These are phyloP conservation scores for Medakamo hakoo DNA, from an alignment of 139 green algal genomes.

Conservation along the genomic window DNA sequence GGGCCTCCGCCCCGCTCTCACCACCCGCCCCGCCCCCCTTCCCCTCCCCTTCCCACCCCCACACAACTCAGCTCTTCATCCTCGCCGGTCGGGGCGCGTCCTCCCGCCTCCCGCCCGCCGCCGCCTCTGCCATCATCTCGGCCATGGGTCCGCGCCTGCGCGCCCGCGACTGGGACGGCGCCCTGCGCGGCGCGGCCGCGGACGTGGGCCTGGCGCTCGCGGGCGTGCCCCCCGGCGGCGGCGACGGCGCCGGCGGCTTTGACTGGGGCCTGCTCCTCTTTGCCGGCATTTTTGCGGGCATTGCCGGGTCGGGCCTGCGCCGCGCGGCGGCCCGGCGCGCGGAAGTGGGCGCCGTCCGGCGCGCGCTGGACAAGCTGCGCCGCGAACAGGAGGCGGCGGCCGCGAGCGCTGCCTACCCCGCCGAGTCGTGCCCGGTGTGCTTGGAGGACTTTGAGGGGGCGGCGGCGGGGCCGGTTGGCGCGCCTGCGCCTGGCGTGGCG, in stretches of 20 bases:
- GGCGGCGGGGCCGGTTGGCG: not conserved
- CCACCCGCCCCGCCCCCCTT: too few relatives aligned
- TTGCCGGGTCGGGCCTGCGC: not conserved
- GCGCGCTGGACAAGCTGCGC: constrained; percentile 11
- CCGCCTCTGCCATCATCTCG: not conserved
- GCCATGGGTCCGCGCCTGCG: not conserved
- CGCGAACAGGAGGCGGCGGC: constrained; percentile 7
- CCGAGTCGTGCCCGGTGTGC: constrained; percentile 13
- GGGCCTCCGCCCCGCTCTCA: too few relatives aligned
- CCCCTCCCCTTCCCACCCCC: not conserved
- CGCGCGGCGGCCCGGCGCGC: too few relatives aligned
- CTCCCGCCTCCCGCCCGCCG: not conserved
- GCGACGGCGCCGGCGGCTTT: not conserved
- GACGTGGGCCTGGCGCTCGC: not conserved
- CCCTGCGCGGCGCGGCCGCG: not conserved
- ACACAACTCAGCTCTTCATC: not conserved
- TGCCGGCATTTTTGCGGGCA: constrained; percentile 3
- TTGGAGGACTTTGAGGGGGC: constrained; percentile 10
- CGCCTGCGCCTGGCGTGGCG: not conserved
- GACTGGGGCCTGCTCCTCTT: not conserved
- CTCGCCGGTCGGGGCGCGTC: not conserved
- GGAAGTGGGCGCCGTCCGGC: not conserved
- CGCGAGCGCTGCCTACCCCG: constrained; percentile 4
- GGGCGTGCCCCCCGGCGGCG: not conserved
- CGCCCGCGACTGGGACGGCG: not conserved